Evolutionary conservation across 176 grass and related monocot species (phyloP).

Genomic region (Zoysia japonica): DNA sequence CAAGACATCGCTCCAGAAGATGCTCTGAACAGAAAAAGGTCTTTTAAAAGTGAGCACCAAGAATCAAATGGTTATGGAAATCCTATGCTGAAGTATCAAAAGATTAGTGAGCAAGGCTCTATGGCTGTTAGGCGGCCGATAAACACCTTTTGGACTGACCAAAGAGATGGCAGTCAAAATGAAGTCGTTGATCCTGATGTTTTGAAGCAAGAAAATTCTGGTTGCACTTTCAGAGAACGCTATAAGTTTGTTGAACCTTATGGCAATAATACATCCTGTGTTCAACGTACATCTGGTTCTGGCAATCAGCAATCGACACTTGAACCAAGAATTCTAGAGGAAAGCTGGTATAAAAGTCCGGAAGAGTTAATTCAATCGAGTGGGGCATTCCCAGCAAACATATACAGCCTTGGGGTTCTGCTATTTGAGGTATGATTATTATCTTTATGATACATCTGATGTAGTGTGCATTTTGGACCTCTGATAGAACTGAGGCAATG

Average conservation of each 20-base stretch:
- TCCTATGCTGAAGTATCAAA: conserved; percentile 66
- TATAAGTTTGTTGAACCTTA: conserved; percentile 30
- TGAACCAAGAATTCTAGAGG: conserved; percentile 74
- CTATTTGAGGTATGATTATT: conserved; percentile 84
- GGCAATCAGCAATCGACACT: conserved; percentile 34
- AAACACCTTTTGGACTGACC: conserved; percentile 32
- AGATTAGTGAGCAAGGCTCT: conserved; percentile 46
- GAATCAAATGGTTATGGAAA: conserved; percentile 32
- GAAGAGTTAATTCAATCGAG: conserved; percentile 58
- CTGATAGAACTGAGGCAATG: conserved; percentile 9
- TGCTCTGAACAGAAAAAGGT: conserved; percentile 61
- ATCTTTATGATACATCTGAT: conserved; percentile 16
- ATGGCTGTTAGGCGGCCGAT: conserved; percentile 36
- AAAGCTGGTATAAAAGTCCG: conserved; percentile 86
- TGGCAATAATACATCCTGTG: conserved; percentile 18
- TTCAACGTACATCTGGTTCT: conserved; percentile 34
- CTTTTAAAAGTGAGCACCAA: conserved; percentile 43
- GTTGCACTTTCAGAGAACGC: conserved; percentile 37
- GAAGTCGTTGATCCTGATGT: conserved; percentile 35
- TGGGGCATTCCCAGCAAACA: conserved; percentile 60
- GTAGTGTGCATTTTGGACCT: conserved; percentile 27
- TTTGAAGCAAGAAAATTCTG: conserved; percentile 45
- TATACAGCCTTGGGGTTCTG: conserved; percentile 95
- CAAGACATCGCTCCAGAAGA: conserved; percentile 35
- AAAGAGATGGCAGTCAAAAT: conserved; percentile 46